Conservation (phyloP, 2,329 filamentous ascomycete genomes). For the Annulohypoxylon truncatum region DNA sequence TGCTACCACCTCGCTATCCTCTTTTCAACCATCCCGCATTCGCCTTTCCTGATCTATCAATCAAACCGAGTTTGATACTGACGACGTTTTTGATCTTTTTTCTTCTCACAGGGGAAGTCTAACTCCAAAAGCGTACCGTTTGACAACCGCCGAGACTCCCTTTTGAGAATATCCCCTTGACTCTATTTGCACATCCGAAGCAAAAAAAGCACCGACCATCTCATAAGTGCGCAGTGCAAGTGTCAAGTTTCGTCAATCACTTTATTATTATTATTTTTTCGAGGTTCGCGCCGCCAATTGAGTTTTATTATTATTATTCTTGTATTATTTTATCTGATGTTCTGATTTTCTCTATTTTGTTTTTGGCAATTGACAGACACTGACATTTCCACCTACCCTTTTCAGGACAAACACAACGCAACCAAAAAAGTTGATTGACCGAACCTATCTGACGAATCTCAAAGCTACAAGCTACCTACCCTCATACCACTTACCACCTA, state of each 20-base stretch:
- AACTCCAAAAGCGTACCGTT: slow-evolving; percentile 52
- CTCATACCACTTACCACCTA: neutral
- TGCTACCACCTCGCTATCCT: slow-evolving; percentile 63
- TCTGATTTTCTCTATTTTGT: slow-evolving; percentile 29
- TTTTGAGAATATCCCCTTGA: slow-evolving; percentile 36
- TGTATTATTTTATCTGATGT: neutral
- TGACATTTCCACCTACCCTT: slow-evolving; percentile 37
- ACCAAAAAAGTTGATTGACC: slow-evolving; percentile 1
- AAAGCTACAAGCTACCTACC: slow-evolving; percentile 15
- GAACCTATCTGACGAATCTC: slow-evolving; percentile 18
- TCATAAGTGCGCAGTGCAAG: slow-evolving; percentile 3
- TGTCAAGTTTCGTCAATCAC: slow-evolving; percentile 14
- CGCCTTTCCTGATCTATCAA: slow-evolving; percentile 61
- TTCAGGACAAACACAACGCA: slow-evolving; percentile 31
- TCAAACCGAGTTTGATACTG: slow-evolving; percentile 54
- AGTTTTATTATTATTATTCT: slow-evolving; percentile 20
- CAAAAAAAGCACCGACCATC: slow-evolving; percentile 26
- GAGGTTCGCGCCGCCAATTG: slow-evolving; percentile 21
- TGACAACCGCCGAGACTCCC: slow-evolving; percentile 39
- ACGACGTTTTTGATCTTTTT: slow-evolving; percentile 54
- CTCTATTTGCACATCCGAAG: slow-evolving; percentile 31
- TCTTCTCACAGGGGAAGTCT: slow-evolving; percentile 54
- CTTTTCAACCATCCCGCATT: slow-evolving; percentile 63
- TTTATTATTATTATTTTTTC: slow-evolving; percentile 14
- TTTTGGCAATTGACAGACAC: slow-evolving; percentile 37